These are phyloP conservation scores for Claviceps cyperi DNA, from an alignment of 2,329 filamentous ascomycete genomes.

Conservation along the genomic window DNA sequence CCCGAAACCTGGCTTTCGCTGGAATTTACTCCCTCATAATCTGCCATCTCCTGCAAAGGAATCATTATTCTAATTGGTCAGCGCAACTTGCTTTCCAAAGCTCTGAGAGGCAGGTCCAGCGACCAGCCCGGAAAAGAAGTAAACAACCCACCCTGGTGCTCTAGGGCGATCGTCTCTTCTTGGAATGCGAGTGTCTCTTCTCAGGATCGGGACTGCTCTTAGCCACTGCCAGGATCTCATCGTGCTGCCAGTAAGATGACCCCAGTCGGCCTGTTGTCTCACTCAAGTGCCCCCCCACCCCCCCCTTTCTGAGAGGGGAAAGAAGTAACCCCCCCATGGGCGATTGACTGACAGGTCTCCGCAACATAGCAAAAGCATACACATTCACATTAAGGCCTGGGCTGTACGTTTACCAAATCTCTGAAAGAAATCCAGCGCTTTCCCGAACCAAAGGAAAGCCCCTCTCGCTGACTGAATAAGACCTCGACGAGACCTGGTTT, in stretches of 20 bases:
- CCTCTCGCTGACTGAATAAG: constrained; percentile 20
- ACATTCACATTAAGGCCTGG: constrained; percentile 15
- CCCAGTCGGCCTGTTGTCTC: constrained; percentile 20
- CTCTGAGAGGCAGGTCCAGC: constrained; percentile 9
- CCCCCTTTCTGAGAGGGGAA: constrained; percentile 12
- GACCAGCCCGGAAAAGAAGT: constrained; percentile 10
- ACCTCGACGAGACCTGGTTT: constrained; percentile 24
- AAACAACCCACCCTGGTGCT: constrained; percentile 8
- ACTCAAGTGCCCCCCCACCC: constrained; percentile 14
- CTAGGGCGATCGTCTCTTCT: constrained; percentile 14
- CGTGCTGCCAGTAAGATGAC: constrained; percentile 19
- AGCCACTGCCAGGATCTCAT: constrained; percentile 18
- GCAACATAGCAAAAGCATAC: constrained; percentile 18
- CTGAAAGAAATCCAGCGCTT: constrained; percentile 18
- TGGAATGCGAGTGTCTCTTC: constrained; percentile 25
- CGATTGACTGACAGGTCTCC: constrained; percentile 18
- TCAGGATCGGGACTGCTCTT: constrained; percentile 20
- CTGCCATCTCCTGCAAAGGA: constrained; percentile 9
- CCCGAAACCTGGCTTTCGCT: constrained; percentile 8
- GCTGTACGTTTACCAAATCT: constrained; percentile 23
- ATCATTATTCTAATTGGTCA: constrained; percentile 9
- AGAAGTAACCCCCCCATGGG: constrained; percentile 17
- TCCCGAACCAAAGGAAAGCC: constrained; percentile 13
- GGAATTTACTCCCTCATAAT: constrained; percentile 9
- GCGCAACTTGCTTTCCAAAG: constrained; percentile 9